phyloP scores from a whole-genome alignment of 306 rosid species.

The Gillenia trifoliata region DNA sequence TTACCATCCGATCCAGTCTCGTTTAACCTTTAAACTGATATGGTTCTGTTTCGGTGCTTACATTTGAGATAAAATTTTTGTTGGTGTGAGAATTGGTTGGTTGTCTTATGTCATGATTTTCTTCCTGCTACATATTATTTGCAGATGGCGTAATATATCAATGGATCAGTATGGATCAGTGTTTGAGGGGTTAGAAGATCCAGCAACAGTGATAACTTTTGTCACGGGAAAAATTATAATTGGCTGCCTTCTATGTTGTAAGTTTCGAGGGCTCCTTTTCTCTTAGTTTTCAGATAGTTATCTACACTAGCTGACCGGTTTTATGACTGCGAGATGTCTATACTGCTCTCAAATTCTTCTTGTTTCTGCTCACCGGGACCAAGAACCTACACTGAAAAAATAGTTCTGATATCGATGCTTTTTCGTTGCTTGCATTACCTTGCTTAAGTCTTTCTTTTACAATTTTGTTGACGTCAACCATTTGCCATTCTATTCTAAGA shows the following conservation, averaged over 20 bases:
- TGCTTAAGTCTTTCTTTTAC: not conserved
- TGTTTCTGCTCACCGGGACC: not conserved
- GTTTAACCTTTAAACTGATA: not conserved
- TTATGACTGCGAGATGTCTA: not conserved
- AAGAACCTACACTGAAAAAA: not conserved
- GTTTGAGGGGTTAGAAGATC: not conserved
- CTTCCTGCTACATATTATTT: constrained; percentile 1
- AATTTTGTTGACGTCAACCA: not conserved
- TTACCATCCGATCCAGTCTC: not conserved
- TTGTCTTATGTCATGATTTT: not conserved
- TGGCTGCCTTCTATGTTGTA: not conserved
- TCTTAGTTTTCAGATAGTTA: not conserved
- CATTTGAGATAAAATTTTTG: not conserved
- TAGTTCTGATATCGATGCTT: not conserved
- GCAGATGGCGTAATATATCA: constrained; percentile 7
- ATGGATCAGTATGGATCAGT: not conserved
- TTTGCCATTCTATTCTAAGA: not conserved
- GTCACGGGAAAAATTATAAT: not conserved
- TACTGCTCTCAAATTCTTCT: not conserved
- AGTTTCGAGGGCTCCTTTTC: not conserved
- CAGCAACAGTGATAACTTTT: not conserved
- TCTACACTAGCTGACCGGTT: not conserved
- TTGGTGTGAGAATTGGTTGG: not conserved
- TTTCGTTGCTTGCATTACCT: not conserved
- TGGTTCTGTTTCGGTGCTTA: not conserved